Evolutionary conservation across 768 basidiomycete species (phyloP), one percentile per base, ranked within the genome.

Genomic region (Hypholoma sublateritium): DNA sequence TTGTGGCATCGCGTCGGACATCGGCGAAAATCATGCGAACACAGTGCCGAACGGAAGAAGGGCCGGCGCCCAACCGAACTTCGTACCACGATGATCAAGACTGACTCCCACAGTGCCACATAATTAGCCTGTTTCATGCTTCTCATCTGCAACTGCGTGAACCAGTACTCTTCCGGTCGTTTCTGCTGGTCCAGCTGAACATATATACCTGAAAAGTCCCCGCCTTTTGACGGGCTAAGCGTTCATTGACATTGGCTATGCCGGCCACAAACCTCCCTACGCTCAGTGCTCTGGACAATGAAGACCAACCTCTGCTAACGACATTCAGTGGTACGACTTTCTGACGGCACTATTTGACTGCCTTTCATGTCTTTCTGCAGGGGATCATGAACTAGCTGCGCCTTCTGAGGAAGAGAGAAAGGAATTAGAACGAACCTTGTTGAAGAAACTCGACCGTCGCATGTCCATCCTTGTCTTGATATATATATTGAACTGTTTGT

Each of bases 381-480:
- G 42, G 17, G 55, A 54, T 25, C 25, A 37, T 24, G 50, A 47
- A 19, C 32, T 43, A 21, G 43, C 28, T 25, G 53, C 24, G n/a
- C 13, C 9, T 22, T 39, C 43, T 12, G 43, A 51, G 9, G 53
- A 22, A 52, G 72, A 68, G 16, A 74, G 82, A 44, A 71, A 67
- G 57, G 67, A 46, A 34, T 70, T 86, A 11, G 85, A 86, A 67
- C 74, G 69, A 53, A 77, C 72, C 57, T 72, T 87, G 14, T 59
- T 86, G 59, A 69, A 73, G 58, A 87, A 87, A 64, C 61, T 88
- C 56, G 85, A 87, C 65, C 61, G 79, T 21, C 77, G 81, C 13
- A 82, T 85, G 81, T 78, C 78, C 41, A 79, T 85, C 42, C 65
- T 85, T 55, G 71, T 84, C 16, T 56, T 81, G 41, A 82, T 83